These are phyloP conservation scores for Lignosus rhinocerotis DNA, from an alignment of 1,284 basidiomycete genomes.

Conservation along the genomic window DNA sequence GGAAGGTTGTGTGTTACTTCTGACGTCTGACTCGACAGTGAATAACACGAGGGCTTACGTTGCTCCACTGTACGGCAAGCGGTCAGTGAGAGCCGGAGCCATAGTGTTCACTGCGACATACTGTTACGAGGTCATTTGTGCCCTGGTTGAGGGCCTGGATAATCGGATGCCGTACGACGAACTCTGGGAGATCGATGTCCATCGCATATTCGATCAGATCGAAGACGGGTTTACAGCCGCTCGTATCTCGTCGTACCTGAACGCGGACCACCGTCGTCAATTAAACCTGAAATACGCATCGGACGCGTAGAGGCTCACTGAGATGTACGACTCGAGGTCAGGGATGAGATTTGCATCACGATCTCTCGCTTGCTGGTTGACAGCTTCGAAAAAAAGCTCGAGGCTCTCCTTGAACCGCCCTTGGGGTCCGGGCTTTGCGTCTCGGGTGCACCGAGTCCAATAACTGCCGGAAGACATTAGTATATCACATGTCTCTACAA, in stretches of 20 bases:
- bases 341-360: constrained; percentile 34
- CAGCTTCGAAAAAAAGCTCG: constrained; percentile 40
- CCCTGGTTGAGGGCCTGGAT: constrained; percentile 38
- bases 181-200: constrained; percentile 40
- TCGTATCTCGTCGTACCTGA: constrained; percentile 28
- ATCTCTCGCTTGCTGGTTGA: constrained; percentile 37
- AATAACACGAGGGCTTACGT: constrained; percentile 31
- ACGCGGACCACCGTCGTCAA: not conserved
- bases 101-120: constrained; percentile 5
- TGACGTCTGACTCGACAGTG: not conserved
- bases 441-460: constrained; percentile 38
- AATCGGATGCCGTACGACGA: constrained; percentile 38
- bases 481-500: not conserved
- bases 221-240: constrained; percentile 41
- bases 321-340: constrained; percentile 42
- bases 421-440: constrained; percentile 33
- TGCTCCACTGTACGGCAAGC: constrained; percentile 34
- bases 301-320: constrained; percentile 19
- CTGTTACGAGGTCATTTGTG: constrained; percentile 42
- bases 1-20: not conserved
- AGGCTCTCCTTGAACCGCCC: constrained; percentile 39
- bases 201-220: constrained; percentile 43
- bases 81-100: not conserved
- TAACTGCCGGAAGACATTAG: constrained; percentile 24
- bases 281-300: not conserved